Base-by-base conservation (phyloP, 129 eudicot genomes). In the Centella asiatica region DNA sequence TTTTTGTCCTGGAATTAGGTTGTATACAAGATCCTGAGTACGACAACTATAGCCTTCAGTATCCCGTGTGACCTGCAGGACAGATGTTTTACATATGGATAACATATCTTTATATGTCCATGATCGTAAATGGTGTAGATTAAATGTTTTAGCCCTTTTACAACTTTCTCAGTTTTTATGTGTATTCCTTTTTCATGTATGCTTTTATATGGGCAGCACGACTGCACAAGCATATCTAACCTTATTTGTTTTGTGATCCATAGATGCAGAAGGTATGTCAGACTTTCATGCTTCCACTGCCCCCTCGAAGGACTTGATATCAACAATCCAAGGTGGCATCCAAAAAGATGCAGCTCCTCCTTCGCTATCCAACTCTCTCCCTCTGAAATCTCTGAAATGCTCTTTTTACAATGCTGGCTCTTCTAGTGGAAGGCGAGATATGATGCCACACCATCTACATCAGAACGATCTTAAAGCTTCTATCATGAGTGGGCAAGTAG, bases 351-450 rank as follows among this genome's bases (percentile, higher is more conserved):
- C 63, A n/a, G 65, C 76, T 25, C 31, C 67, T 17, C 66, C 69
- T 53, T 74, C 75, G 40, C 63, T 73, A 32, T 65, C 76, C 32
- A 74, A 74, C 50, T 53, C 86, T 40, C 64, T 65, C 20, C 63
- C 78, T 13, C 80, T 74, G 25, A 77, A 70, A 69, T 40, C 83
- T 13, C 80, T 74, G 25, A 77, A 70, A 69, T 40, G 81, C 31
- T 77, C 87, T 49, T 55, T 67, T 19, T 40, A 84, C 62, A 72
- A 75, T 67, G 72, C 45, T 6, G 84, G 85, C 58, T 69, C 87
- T 37, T 73, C 85, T 20, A 80, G 64, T 37, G 76, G 70, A 53
- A 66, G 60, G 58, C 66, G 46, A 7, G 81, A 65, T n/a, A 27
- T 73, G 45, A 40, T 54, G 31, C 74, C 74, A 9, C 67, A 64